A percentile compares a stretch with the other conserved stretches of the same genome.
Conservation (phyloP, 495 filamentous ascomycete species). For the Podospora tetraspora region DNA sequence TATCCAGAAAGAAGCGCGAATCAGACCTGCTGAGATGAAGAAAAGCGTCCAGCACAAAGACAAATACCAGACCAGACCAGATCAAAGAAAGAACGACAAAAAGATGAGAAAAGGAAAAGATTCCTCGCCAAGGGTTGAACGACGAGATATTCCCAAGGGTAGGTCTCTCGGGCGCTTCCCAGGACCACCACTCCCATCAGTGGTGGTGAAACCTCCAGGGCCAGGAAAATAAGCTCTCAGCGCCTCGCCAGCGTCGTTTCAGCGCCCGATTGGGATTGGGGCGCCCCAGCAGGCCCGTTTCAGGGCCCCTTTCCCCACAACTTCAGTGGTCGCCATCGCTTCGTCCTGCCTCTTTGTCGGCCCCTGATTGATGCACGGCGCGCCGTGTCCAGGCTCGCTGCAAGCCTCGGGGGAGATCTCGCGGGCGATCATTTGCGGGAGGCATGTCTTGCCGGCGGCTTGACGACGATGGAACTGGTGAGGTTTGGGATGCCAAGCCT, state of each 20-base stretch:
- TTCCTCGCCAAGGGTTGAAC: not conserved
- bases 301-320: not conserved
- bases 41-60: not conserved
- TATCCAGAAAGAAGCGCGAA: not conserved
- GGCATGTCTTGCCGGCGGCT: conserved; percentile 7
- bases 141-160: not conserved
- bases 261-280: not conserved
- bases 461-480: conserved; percentile 4
- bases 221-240: not conserved
- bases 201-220: conserved; percentile 2
- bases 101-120: not conserved
- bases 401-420: conserved; percentile 2
- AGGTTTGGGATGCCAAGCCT: conserved; percentile 9
- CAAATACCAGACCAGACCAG: not conserved
- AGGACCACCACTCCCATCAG: not conserved
- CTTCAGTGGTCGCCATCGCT: not conserved
- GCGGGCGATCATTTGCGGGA: not conserved
- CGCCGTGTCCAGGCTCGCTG: not conserved
- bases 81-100: conserved; percentile 1
- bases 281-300: not conserved
- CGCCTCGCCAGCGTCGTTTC: conserved; percentile 4
- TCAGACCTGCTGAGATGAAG: not conserved
- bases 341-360: not conserved
- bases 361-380: conserved; percentile 1
- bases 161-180: not conserved